These are phyloP conservation scores for Phialophora verrucosa DNA, from an alignment of 2,329 filamentous ascomycete genomes.

Conservation along the genomic window DNA sequence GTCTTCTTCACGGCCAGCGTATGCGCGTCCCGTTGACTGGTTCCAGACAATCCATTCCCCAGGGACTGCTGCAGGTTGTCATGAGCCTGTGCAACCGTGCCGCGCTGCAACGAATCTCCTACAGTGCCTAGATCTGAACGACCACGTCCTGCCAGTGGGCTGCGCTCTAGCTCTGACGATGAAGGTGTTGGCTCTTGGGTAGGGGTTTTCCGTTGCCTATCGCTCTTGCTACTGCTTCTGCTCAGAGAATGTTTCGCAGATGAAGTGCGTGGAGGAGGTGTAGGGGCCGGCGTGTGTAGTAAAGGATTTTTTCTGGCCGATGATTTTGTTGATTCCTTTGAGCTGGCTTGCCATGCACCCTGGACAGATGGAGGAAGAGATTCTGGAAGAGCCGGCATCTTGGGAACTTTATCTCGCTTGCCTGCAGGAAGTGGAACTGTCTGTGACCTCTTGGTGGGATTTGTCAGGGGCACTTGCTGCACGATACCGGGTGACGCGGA, in stretches of 20 bases:
- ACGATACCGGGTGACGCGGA: slow-evolving; percentile 56
- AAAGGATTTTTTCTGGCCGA: slow-evolving; percentile 45
- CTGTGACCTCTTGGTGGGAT: slow-evolving; percentile 28
- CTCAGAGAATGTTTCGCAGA: slow-evolving; percentile 35
- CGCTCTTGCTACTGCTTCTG: slow-evolving; percentile 34
- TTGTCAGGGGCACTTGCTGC: slow-evolving; percentile 42
- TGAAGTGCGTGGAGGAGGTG: slow-evolving; percentile 40
- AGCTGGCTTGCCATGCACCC: slow-evolving; percentile 7
- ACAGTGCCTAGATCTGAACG: slow-evolving; percentile 38
- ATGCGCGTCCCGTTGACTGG: slow-evolving; percentile 71
- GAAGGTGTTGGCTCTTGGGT: slow-evolving; percentile 17
- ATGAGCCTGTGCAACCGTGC: slow-evolving; percentile 38
- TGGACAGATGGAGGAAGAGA: slow-evolving; percentile 2
- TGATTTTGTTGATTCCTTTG: slow-evolving; percentile 40
- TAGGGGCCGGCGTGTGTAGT: slow-evolving; percentile 35
- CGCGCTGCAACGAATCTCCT: slow-evolving; percentile 40
- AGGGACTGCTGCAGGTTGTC: slow-evolving; percentile 32
- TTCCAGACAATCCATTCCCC: slow-evolving; percentile 58
- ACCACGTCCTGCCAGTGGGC: slow-evolving; percentile 27
- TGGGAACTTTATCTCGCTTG: slow-evolving; percentile 32
- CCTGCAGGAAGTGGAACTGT: slow-evolving; percentile 31
- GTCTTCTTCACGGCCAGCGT: slow-evolving; percentile 59
- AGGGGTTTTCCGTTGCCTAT: slow-evolving; percentile 15
- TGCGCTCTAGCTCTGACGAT: slow-evolving; percentile 19
- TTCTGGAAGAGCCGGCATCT: slow-evolving; percentile 31